A percentile compares a stretch with the other conserved stretches of the same genome.
These are phyloP conservation scores for Aspergillus saccharolyticus DNA, from an alignment of 495 filamentous ascomycete species.

Conservation along the genomic window DNA sequence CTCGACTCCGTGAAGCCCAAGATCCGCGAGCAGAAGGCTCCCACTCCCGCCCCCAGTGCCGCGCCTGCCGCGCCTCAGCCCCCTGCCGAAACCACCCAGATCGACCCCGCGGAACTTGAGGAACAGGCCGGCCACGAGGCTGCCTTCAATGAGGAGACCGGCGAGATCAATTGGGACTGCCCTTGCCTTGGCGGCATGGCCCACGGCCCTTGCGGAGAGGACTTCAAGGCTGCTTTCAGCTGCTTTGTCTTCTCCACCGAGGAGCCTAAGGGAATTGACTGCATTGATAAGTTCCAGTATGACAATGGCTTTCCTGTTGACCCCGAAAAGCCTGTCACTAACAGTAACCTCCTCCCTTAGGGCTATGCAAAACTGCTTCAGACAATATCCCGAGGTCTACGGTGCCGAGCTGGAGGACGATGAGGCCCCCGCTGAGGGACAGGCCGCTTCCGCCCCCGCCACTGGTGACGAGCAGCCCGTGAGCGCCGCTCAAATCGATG, in stretches of 20 bases:
- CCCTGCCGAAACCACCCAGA: conserved; percentile 19
- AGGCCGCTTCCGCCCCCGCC: conserved; percentile 24
- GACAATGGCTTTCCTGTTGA: conserved; percentile 19
- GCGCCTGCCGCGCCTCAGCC: conserved; percentile 9
- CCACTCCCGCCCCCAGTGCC: conserved; percentile 5
- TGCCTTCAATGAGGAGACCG: conserved; percentile 96
- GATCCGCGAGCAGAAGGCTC: conserved; percentile 30
- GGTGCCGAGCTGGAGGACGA: conserved; percentile 84
- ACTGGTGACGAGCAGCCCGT: conserved; percentile 7
- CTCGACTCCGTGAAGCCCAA: conserved; percentile 45
- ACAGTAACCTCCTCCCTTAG: conserved; percentile 32
- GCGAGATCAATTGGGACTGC: conserved; percentile 99
- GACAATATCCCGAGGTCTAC: conserved; percentile 84
- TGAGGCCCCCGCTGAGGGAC: conserved; percentile 38
- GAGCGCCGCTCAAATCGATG: conserved; percentile 12
- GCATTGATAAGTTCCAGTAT: conserved; percentile 96
- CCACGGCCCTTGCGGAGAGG: conserved; percentile 88
- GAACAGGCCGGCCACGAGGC: conserved; percentile 79
- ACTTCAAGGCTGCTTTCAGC: conserved; percentile 92
- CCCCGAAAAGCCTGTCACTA: neutral
- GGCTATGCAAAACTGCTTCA: conserved; percentile 96
- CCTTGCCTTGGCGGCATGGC: conserved; percentile 98
- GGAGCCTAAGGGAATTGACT: conserved; percentile 98
- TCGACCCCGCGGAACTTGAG: conserved; percentile 55
- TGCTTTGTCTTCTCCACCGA: conserved; percentile 93